These are phyloP conservation scores for Oryza punctata DNA, from an alignment of 176 grass and related monocot genomes.

Conservation along the genomic window DNA sequence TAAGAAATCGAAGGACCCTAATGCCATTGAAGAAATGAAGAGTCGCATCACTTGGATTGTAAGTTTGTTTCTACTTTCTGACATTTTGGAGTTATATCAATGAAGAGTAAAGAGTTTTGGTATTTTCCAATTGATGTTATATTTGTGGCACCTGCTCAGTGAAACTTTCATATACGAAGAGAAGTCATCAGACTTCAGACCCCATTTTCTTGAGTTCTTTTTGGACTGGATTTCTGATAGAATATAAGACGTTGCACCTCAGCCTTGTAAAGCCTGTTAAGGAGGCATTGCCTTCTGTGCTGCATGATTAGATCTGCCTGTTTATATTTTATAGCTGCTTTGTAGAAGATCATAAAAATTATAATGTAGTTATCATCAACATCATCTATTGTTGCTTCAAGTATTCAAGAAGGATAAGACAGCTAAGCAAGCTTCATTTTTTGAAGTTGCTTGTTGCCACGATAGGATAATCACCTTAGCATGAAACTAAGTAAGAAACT, in stretches of 20 bases:
- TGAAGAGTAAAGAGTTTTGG: conserved; percentile 10
- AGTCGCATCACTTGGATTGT: conserved; percentile 85
- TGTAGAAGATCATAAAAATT: background rate
- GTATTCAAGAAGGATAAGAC: background rate
- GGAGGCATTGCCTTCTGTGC: background rate
- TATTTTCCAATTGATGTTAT: conserved; percentile 5
- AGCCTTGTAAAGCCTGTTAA: background rate
- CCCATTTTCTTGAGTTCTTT: conserved; percentile 2
- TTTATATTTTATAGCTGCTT: background rate
- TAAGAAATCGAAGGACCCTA: conserved; percentile 76
- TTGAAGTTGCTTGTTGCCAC: background rate
- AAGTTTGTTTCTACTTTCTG: conserved; percentile 42
- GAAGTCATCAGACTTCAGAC: background rate
- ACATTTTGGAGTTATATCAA: background rate
- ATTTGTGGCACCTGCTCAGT: conserved; percentile 1
- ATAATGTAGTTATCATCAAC: background rate
- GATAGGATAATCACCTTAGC: background rate
- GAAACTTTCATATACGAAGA: background rate
- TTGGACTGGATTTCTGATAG: background rate
- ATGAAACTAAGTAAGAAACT: conserved; percentile 20
- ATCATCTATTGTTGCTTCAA: background rate
- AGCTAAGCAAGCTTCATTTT: background rate
- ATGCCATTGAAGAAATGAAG: conserved; percentile 75
- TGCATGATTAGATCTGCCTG: background rate
- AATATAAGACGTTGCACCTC: background rate